Evolutionary conservation across 108 stramenopile species (phyloP), one percentile per base, ranked within the genome.

Genomic region (Stephanodiscus triporus): DNA sequence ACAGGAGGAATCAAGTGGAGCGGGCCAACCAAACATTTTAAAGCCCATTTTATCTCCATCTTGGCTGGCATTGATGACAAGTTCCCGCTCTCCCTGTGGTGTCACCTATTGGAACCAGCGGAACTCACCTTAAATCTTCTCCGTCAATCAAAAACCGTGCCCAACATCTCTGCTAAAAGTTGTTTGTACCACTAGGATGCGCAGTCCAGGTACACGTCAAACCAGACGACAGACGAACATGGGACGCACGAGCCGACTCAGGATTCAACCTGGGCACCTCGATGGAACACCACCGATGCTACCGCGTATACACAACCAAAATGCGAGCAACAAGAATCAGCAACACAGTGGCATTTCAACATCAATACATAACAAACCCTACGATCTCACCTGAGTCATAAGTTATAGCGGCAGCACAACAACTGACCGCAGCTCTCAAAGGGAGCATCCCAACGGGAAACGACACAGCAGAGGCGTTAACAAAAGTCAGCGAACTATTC

Each of bases 1-100:
- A 54, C 26, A 23, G 53, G 11, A 0, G 53, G 1, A 54, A 54
- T 23, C 24, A 26, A 9, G 53, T 23, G 1, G 53, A 54, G 5
- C 23, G 53, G n/a, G 53, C 53, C 9, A 54, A 26, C 53, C 53
- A 54, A 54, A 54, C 53, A 0, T 54, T n/a, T 54, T 23, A 54
- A 54, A 26, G 26, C 24, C 13, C 53, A 54, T 26, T 54, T 54
- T 13, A 13, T 54, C 9, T 23, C 53, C 0, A 54, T 54, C 53
- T 0, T 27, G 23, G 26, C 11, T 2, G 26, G 10, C 4, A 9
- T 40, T 4, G 40, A 40, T 11, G 40, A 40, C 40, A 40, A 9
- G 40, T 40, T 40, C 9, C 40, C 40, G 9, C 40, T 40, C 40
- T 40, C 40, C 7, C 40, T 40, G 4, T 40, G 40, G 40, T 40